A percentile compares a stretch with the other conserved stretches of the same genome.
phyloP scores from a whole-genome alignment of 495 filamentous ascomycete genomes.

The Emericellopsis terricola region DNA sequence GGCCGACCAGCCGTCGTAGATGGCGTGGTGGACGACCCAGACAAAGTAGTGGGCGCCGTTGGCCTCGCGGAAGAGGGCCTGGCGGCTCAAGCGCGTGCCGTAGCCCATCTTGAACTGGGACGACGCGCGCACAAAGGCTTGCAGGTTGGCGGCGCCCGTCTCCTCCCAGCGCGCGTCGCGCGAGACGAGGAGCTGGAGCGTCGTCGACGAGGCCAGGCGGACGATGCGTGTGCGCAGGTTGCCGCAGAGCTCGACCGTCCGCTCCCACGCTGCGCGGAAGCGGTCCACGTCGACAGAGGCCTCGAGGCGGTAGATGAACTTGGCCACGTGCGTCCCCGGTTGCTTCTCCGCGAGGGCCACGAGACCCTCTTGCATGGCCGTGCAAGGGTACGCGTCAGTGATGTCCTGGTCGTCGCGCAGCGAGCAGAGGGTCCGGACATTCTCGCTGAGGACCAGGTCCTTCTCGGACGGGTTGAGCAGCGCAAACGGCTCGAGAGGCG shows the following conservation, averaged over 20 bases:
- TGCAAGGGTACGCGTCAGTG: slow-evolving; percentile 43
- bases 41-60: slow-evolving; percentile 8
- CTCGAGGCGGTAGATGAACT: slow-evolving; percentile 24
- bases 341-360: slow-evolving; percentile 23
- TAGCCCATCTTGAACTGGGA: neutral
- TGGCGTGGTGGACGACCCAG: slow-evolving; percentile 3
- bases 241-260: slow-evolving; percentile 32
- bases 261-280: slow-evolving; percentile 31
- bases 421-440: slow-evolving; percentile 24
- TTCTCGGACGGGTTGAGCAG: slow-evolving; percentile 17
- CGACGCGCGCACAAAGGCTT: neutral
- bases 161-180: slow-evolving; percentile 5
- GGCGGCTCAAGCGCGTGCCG: slow-evolving; percentile 8
- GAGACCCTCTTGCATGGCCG: slow-evolving; percentile 33
- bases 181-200: slow-evolving; percentile 9
- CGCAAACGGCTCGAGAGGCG: slow-evolving; percentile 22
- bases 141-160: neutral
- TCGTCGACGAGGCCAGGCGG: slow-evolving; percentile 4
- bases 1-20: slow-evolving; percentile 6
- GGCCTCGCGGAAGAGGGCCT: slow-evolving; percentile 7
- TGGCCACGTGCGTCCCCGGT: slow-evolving; percentile 19
- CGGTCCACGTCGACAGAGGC: slow-evolving; percentile 16
- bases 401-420: slow-evolving; percentile 21
- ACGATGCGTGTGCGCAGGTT: slow-evolving; percentile 55
- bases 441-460: slow-evolving; percentile 16